These are phyloP conservation scores for Polytolypa hystricis DNA, from an alignment of 2,329 filamentous ascomycete species.

Conservation along the genomic window DNA sequence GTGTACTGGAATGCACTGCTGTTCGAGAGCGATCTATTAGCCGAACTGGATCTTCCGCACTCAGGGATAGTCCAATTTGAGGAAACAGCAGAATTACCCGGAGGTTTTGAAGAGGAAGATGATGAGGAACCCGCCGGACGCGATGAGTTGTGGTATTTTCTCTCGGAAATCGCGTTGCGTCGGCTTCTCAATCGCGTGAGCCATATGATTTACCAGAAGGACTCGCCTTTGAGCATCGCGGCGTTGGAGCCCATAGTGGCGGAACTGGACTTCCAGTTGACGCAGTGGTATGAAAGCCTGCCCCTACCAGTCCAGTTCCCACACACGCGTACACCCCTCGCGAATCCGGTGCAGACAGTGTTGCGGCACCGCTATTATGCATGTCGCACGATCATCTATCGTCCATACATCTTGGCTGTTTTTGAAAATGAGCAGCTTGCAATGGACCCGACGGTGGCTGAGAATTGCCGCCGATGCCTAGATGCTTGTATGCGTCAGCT, in stretches of 20 bases:
- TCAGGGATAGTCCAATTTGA: constrained; percentile 75
- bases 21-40: constrained; percentile 69
- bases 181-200: constrained; percentile 67
- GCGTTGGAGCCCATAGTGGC: constrained; percentile 67
- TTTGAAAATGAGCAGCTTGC: constrained; percentile 65
- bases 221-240: constrained; percentile 58
- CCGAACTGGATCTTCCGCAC: constrained; percentile 70
- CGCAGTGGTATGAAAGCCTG: constrained; percentile 74
- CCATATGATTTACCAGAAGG: constrained; percentile 67
- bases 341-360: constrained; percentile 68
- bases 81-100: constrained; percentile 66
- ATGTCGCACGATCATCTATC: constrained; percentile 76
- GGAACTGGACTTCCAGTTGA: constrained; percentile 71
- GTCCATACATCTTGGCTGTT: constrained; percentile 70
- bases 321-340: constrained; percentile 54
- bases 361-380: constrained; percentile 71
- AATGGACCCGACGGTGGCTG: constrained; percentile 59
- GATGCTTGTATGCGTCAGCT: constrained; percentile 71
- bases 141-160: constrained; percentile 77
- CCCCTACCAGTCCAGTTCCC: constrained; percentile 67
- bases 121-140: constrained; percentile 55
- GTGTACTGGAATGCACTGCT: constrained; percentile 78
- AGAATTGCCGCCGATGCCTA: constrained; percentile 69
- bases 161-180: constrained; percentile 70
- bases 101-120: constrained; percentile 60